A percentile compares a stretch with the other conserved stretches of the same genome.
phyloP scores from a whole-genome alignment of 257 asterid species.

The Solanum chaucha region DNA sequence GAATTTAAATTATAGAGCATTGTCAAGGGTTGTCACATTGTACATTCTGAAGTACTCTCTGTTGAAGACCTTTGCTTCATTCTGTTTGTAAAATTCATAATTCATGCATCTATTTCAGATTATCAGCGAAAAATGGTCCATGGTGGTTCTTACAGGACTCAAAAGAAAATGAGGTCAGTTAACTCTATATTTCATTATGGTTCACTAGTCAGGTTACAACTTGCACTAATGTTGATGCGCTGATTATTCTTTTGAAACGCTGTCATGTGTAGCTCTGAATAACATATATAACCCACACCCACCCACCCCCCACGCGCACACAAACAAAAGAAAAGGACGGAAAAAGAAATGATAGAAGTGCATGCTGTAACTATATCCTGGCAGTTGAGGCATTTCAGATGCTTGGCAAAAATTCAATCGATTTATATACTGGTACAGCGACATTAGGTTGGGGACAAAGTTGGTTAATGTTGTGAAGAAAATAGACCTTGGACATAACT shows the following conservation, averaged over 20 bases:
- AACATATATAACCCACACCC: background rate
- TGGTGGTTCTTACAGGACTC: conserved; percentile 39
- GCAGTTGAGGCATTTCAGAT: background rate
- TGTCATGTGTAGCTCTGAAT: background rate
- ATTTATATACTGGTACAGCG: background rate
- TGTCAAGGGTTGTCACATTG: background rate
- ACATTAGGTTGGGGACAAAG: background rate
- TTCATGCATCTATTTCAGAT: conserved; percentile 8
- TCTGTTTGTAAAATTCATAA: background rate
- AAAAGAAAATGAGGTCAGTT: conserved; percentile 14
- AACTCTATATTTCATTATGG: background rate
- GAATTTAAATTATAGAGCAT: background rate
- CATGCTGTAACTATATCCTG: background rate
- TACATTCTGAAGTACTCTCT: background rate
- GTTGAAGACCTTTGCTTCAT: background rate
- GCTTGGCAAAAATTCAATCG: background rate
- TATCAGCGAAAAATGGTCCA: conserved; percentile 29
- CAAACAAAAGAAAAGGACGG: background rate
- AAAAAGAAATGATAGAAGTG: background rate
- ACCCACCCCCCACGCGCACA: background rate
- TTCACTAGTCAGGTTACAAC: background rate
- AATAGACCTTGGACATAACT: background rate
- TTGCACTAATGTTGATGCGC: background rate
- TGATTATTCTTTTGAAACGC: background rate
- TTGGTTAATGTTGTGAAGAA: background rate